Percentiles rank a stretch among this genome's conserved stretches.
These are phyloP conservation scores for Dalbergia oliveri DNA, from an alignment of 306 rosid genomes.

Conservation along the genomic window DNA sequence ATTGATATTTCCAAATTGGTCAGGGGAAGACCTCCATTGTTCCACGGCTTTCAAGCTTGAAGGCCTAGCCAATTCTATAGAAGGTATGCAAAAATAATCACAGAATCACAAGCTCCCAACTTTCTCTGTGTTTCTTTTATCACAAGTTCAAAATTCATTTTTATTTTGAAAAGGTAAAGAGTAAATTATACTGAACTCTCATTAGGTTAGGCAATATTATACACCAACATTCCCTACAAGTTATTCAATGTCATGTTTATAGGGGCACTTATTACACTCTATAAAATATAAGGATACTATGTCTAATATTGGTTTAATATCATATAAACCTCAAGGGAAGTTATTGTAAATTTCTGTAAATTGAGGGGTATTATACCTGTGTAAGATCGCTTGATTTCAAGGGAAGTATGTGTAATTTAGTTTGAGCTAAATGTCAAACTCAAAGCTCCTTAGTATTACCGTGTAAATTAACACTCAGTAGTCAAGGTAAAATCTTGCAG, in stretches of 20 bases:
- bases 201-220: too few species aligned
- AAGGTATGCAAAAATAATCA: constrained; percentile 58
- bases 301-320: too few species aligned
- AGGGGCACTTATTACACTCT: too few species aligned
- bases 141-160: not conserved
- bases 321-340: too few species aligned
- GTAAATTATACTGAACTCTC: too few species aligned
- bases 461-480: not conserved
- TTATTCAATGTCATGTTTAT: too few species aligned
- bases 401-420: not conserved
- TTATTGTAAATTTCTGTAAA: too few species aligned
- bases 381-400: too few species aligned
- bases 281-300: too few species aligned
- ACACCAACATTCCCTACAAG: too few species aligned
- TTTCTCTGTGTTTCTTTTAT: not conserved
- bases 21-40: constrained; percentile 80
- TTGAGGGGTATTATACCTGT: too few species aligned
- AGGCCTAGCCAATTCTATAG: constrained; percentile 82
- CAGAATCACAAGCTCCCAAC: not conserved
- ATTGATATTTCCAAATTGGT: constrained; percentile 88
- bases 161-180: not conserved
- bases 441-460: not conserved
- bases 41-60: constrained; percentile 78
- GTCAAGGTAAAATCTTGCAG: constrained; percentile 53
- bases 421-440: too few species aligned